Evolutionary conservation across 441 rosid species (phyloP).

Genomic region (Aleurites moluccanus): DNA sequence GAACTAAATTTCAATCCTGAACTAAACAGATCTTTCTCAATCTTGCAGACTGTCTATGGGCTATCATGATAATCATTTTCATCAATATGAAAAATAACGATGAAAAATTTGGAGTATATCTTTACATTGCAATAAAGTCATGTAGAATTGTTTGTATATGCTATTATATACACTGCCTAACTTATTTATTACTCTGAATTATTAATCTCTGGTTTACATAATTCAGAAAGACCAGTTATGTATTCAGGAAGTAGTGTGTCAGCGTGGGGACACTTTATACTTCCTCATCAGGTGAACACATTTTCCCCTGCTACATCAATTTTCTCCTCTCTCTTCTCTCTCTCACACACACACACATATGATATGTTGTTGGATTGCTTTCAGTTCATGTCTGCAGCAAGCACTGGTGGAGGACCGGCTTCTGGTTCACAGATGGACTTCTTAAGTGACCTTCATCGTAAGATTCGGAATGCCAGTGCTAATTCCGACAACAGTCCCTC

Average conservation of each 20-base stretch:
- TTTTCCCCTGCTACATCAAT: background rate
- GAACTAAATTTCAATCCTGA: too few relatives aligned
- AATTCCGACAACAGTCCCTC: conserved; percentile 21
- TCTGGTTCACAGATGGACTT: conserved; percentile 49
- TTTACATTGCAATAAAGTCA: background rate
- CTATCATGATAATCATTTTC: background rate
- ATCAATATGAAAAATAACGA: background rate
- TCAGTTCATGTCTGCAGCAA: conserved; percentile 40
- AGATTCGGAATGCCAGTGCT: conserved; percentile 38
- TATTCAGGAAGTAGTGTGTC: conserved; percentile 46
- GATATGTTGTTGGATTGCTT: conserved; percentile 14
- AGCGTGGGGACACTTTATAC: conserved; percentile 44
- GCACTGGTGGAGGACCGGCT: conserved; percentile 36
- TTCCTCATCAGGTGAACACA: conserved; percentile 56
- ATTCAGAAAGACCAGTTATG: conserved; percentile 59
- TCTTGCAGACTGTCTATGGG: background rate
- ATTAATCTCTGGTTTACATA: conserved; percentile 10
- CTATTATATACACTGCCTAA: background rate
- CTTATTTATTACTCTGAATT: background rate
- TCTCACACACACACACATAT: background rate
- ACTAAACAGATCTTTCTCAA: background rate
- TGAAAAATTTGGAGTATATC: too few relatives aligned
- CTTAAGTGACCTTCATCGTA: conserved; percentile 48
- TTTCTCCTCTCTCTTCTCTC: background rate
- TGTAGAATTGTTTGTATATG: background rate